Evolutionary conservation across 768 basidiomycete genomes (phyloP), one percentile per base, ranked within the genome.

Genomic region (Mrakia frigida): DNA sequence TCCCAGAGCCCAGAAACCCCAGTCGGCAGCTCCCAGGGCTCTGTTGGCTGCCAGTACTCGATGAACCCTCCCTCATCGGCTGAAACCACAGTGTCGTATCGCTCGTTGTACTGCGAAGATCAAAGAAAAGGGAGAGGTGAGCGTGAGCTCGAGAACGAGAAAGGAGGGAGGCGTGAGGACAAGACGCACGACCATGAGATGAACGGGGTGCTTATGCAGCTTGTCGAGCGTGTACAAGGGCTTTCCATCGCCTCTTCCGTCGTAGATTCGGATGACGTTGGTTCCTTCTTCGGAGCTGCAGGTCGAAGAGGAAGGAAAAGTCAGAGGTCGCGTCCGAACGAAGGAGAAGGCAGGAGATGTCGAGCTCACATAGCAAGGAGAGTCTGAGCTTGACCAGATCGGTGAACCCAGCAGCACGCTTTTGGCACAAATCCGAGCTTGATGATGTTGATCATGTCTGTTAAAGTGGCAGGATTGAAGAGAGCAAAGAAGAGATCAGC

Each of bases 361-460:
- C 61, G 60, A 0, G 75, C 90, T 78, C 83, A 94, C 91, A 99
- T 87, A 65, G 97, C 97, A 18, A 99, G 86, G 18, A 99, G 82
- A 25, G 90, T 90, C 81, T 93, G 91, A 0, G 92, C 93, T 80
- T 95, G 90, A 67, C 93, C 94, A 31, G 91, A 88, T 77, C 86
- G 87, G 83, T 99, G 97, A 7, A 98, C 91, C 96, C 96, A 99
- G 82, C 93, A 95, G 81, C 93, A 96, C 16, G 93, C 87, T 78
- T 90, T 90, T 14, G 97, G 97, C 28, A 86, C 87, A 82, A 89
- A 98, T 2, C 88, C 91, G 70, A 99, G 86, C 82, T 93, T 92
- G 78, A 99, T 88, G 84, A 98, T 97, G 83, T 97, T 98, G 81
- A 98, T 98, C 96, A 98, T 98, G 83, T 99, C 96, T 98, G 80